A percentile compares a stretch with the other conserved stretches of the same genome.
Evolutionary conservation across 2,329 filamentous ascomycete species (phyloP).

Genomic region (Beauveria sp.): DNA sequence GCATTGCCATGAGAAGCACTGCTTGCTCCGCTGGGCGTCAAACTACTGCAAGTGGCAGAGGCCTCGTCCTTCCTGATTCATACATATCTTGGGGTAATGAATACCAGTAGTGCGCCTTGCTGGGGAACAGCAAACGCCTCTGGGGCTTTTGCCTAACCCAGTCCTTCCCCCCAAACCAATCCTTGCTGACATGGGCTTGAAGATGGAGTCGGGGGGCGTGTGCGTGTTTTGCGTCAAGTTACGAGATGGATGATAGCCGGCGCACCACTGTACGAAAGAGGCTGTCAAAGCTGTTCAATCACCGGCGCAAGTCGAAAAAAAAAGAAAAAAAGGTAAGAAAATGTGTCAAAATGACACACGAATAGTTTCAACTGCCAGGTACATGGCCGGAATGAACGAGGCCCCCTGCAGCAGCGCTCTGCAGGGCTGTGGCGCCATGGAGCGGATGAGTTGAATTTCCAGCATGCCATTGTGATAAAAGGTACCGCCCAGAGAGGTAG

Average conservation of each 20-base stretch:
- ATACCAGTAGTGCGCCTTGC: neutral
- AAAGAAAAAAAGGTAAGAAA: neutral
- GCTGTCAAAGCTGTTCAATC: neutral
- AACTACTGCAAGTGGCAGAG: neutral
- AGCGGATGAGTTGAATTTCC: neutral
- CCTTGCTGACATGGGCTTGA: neutral
- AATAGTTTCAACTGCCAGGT: neutral
- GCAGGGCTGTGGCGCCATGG: neutral
- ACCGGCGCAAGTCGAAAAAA: neutral
- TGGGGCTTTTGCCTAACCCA: neutral
- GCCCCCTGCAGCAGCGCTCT: neutral
- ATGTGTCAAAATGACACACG: neutral
- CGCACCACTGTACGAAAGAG: neutral
- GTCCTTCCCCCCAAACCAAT: neutral
- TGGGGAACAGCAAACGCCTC: neutral
- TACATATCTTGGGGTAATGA: slow-evolving; percentile 1
- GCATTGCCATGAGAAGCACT: neutral
- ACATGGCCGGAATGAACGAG: neutral
- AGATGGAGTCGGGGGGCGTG: neutral
- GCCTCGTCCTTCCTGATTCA: neutral
- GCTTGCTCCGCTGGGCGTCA: neutral
- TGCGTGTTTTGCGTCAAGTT: neutral
- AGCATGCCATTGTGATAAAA: neutral
- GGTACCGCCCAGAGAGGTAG: neutral
- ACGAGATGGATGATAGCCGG: neutral